Evolutionary conservation across 164 flowering plant genomes (phyloP).

Genomic region (Umbellularia californica): DNA sequence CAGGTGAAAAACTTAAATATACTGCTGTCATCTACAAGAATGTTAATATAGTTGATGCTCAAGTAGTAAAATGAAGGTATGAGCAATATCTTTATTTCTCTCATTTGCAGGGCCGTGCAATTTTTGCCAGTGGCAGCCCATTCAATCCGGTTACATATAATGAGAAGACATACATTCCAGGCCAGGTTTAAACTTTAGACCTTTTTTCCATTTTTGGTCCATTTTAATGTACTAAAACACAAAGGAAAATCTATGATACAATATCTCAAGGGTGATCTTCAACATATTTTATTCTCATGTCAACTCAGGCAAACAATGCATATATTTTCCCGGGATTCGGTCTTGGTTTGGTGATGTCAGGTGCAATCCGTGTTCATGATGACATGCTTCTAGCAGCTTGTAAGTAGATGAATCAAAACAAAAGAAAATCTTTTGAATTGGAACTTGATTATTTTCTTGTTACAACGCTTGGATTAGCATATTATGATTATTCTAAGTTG

Average conservation of each 20-base stretch:
- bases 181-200: constrained; percentile 51
- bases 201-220: no score
- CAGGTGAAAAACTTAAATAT: constrained; percentile 32
- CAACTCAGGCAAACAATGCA: constrained; percentile 77
- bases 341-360: constrained; percentile 81
- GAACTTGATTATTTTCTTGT: no score
- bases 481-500: no score
- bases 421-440: no score
- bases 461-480: no score
- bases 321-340: constrained; percentile 98
- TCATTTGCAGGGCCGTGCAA: constrained; percentile 69
- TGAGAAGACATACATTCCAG: constrained; percentile 49
- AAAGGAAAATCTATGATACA: no score
- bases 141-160: constrained; percentile 74
- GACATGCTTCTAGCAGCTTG: constrained; percentile 93
- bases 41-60: no score
- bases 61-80: no score
- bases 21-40: no score
- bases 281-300: not conserved
- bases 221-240: no score
- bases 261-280: no score
- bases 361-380: constrained; percentile 91
- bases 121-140: constrained; percentile 95
- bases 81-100: no score
- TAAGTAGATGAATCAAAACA: constrained; percentile 27